These are phyloP conservation scores for Ocimum tenuiflorum DNA, from an alignment of 257 asterid species.

Conservation along the genomic window DNA sequence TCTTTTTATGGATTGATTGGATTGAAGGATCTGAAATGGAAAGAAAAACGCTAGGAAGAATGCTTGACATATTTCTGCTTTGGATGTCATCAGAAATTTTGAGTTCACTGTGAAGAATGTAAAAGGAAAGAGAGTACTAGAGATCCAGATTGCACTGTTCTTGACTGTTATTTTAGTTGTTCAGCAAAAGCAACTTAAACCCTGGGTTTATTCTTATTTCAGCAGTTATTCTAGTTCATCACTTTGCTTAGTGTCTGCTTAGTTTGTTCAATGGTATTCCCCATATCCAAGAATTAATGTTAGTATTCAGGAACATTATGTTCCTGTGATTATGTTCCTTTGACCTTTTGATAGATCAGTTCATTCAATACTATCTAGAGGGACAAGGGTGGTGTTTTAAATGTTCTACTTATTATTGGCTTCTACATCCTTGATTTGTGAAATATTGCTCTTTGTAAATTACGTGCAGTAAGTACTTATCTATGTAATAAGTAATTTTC, in stretches of 20 bases:
- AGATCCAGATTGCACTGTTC: background rate
- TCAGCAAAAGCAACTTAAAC: background rate
- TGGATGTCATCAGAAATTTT: background rate
- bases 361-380: background rate
- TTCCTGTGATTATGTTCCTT: background rate
- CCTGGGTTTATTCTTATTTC: background rate
- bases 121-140: background rate
- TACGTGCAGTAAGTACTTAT: background rate
- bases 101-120: background rate
- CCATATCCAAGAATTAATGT: background rate
- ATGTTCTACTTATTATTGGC: constrained; percentile 6
- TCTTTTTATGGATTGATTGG: background rate
- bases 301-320: background rate
- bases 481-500: background rate
- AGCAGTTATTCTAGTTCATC: background rate
- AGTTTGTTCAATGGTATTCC: background rate
- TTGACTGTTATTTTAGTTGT: background rate
- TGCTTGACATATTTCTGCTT: background rate
- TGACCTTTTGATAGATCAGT: background rate
- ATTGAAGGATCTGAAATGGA: constrained; percentile 1
- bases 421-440: background rate
- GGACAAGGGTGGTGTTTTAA: background rate
- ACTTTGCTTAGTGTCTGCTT: background rate
- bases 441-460: background rate
- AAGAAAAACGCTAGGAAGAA: background rate